phyloP scores from a whole-genome alignment of 768 basidiomycete genomes.

The Ramaria rubella region DNA sequence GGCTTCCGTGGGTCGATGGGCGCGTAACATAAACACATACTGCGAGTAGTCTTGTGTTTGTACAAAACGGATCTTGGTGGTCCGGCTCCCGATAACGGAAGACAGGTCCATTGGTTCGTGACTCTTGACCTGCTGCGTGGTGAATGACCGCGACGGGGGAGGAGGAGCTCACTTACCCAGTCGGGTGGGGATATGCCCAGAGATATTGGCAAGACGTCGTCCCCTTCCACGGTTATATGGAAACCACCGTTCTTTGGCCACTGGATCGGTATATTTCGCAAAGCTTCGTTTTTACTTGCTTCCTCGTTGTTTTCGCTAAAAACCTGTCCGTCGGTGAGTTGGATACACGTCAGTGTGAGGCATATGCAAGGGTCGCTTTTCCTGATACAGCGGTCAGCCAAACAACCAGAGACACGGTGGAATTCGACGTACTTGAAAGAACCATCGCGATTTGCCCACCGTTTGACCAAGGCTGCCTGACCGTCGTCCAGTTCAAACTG shows the following conservation, averaged over 20 bases:
- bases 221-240: neutral
- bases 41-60: neutral
- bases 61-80: constrained; percentile 2
- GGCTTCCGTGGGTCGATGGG: neutral
- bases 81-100: neutral
- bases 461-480: neutral
- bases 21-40: neutral
- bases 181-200: neutral
- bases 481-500: constrained; percentile 1
- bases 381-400: too few species aligned
- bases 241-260: constrained; percentile 8
- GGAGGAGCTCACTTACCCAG: neutral
- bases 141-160: neutral
- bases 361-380: neutral
- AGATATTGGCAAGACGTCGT: neutral
- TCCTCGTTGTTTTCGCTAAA: neutral
- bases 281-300: neutral
- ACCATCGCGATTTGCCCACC: constrained; percentile 5
- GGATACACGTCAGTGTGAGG: constrained; percentile 1
- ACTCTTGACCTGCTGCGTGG: neutral
- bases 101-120: constrained; percentile 4
- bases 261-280: neutral
- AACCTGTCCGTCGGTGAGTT: neutral
- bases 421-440: constrained; percentile 3
- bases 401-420: too few species aligned